phyloP scores from a whole-genome alignment of 495 filamentous ascomycete species.

The Penicillium desertorum region DNA sequence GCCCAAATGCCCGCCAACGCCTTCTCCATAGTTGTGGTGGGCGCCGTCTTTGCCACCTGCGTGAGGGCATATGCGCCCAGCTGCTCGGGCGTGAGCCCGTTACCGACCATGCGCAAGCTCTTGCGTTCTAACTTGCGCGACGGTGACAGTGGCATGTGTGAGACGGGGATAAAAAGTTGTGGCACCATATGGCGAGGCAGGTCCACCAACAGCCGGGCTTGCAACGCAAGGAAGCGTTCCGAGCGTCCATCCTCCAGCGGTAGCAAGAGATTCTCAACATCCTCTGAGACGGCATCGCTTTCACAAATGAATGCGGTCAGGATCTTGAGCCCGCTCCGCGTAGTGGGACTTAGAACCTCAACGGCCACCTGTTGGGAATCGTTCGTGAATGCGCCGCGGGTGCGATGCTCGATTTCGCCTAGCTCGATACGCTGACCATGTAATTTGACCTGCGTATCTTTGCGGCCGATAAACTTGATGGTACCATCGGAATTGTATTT shows the following conservation, averaged over 20 bases:
- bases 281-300: too few species aligned
- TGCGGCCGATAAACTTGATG: conserved; percentile 39
- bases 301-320: conserved; percentile 4
- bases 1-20: background rate
- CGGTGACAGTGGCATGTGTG: conserved; percentile 32
- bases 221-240: conserved; percentile 5
- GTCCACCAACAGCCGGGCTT: conserved; percentile 6
- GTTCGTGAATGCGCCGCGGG: background rate
- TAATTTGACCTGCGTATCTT: conserved; percentile 33
- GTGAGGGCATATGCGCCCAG: too few species aligned
- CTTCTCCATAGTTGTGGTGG: background rate
- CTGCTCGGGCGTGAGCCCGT: background rate
- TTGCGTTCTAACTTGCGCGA: conserved; percentile 39
- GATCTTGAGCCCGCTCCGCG: conserved; percentile 4
- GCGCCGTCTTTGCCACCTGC: background rate
- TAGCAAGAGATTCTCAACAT: conserved; percentile 2
- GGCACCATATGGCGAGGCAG: conserved; percentile 45
- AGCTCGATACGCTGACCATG: conserved; percentile 51
- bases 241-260: background rate
- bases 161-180: conserved; percentile 33
- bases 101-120: conserved; percentile 3
- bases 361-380: conserved; percentile 3
- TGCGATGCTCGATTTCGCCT: conserved; percentile 42
- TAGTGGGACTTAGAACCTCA: conserved; percentile 2
- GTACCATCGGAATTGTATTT: conserved; percentile 40